Evolutionary conservation across 2,329 filamentous ascomycete species (phyloP).

Genomic region (Colletotrichum cuscutae): DNA sequence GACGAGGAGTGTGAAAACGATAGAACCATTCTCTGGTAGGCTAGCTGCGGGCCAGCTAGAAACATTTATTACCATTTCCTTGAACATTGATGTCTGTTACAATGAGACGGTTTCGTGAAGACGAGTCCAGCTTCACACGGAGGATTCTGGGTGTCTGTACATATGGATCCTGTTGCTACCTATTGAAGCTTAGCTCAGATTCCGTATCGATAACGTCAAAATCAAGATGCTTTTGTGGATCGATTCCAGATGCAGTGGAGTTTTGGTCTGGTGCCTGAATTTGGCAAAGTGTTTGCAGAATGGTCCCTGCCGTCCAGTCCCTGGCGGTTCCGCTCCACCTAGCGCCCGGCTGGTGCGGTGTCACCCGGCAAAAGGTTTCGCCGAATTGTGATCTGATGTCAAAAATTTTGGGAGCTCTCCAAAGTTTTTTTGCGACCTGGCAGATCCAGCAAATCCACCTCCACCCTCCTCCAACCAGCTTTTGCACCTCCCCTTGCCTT

Average conservation of each 20-base stretch:
- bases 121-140: background rate
- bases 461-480: background rate
- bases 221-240: background rate
- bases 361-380: slow-evolving; percentile 15
- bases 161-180: slow-evolving; percentile 1
- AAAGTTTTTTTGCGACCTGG: background rate
- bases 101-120: background rate
- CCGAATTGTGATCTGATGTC: slow-evolving; percentile 20
- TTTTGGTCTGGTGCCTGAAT: slow-evolving; percentile 6
- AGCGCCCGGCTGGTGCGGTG: background rate
- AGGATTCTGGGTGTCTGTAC: background rate
- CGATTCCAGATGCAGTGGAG: slow-evolving; percentile 18
- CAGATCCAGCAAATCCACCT: slow-evolving; percentile 1
- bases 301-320: background rate
- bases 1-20: background rate
- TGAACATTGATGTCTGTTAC: background rate
- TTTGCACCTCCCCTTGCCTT: background rate
- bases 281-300: slow-evolving; percentile 10
- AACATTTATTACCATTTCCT: background rate
- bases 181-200: slow-evolving; percentile 1
- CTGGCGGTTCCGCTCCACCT: background rate
- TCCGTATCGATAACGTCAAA: background rate
- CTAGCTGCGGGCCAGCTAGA: background rate
- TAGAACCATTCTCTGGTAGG: background rate
- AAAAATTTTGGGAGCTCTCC: slow-evolving; percentile 32